Evolutionary conservation across 75 land plant species (phyloP).

Genomic region (Pinus tabuliformis): DNA sequence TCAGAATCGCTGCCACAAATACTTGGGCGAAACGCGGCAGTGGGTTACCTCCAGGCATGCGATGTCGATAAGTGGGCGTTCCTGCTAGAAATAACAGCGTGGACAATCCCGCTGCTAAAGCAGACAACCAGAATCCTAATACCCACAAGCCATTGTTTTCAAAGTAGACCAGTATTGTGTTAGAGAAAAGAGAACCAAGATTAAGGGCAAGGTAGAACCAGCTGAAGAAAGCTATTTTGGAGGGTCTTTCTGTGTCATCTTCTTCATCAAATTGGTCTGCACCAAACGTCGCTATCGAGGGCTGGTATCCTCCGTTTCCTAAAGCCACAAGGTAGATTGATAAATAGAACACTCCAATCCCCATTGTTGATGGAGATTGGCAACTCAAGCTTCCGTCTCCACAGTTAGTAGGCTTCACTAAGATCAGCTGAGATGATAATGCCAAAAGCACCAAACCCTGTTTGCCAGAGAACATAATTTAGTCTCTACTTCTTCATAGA

Average conservation of each 20-base stretch:
- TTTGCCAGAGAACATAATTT: background rate
- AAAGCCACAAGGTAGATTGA: slow-evolving; percentile 59
- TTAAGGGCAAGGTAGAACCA: too few relatives aligned
- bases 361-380: slow-evolving; percentile 18
- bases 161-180: too few relatives aligned
- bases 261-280: too few relatives aligned
- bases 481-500: too few relatives aligned
- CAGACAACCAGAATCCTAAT: too few relatives aligned
- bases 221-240: too few relatives aligned
- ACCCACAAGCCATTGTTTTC: too few relatives aligned
- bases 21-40: slow-evolving; percentile 68
- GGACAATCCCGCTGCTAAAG: slow-evolving; percentile 34
- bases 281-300: too few relatives aligned
- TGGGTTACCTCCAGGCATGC: slow-evolving; percentile 21
- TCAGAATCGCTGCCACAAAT: slow-evolving; percentile 55
- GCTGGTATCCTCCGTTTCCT: too few relatives aligned
- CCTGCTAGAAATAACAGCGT: slow-evolving; percentile 37
- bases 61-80: slow-evolving; percentile 37
- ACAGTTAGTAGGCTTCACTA: slow-evolving; percentile 35
- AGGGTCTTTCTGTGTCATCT: too few relatives aligned
- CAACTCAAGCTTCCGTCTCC: slow-evolving; percentile 27
- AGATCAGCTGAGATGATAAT: slow-evolving; percentile 17
- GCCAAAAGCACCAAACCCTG: slow-evolving; percentile 47
- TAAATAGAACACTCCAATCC: slow-evolving; percentile 51
- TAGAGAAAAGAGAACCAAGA: too few relatives aligned